phyloP scores from a whole-genome alignment of 208 protist species.

The Porcisia deanei region DNA sequence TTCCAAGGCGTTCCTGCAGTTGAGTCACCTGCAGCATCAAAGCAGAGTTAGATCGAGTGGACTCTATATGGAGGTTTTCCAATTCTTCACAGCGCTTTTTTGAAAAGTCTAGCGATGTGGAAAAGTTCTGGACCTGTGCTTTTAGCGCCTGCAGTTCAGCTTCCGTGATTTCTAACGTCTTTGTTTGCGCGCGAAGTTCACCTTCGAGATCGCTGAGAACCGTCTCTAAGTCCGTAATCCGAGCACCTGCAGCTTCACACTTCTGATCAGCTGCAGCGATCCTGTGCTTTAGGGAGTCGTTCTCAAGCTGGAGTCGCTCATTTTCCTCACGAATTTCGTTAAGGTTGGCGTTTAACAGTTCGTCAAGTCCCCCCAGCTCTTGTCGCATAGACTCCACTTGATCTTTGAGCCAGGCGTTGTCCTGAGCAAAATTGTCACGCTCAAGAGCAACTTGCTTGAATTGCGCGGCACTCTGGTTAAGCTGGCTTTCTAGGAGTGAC shows the following conservation, averaged over 20 bases:
- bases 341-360: slow-evolving; percentile 67
- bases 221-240: not conserved
- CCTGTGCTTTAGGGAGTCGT: slow-evolving; percentile 35
- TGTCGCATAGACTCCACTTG: slow-evolving; percentile 71
- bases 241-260: not conserved
- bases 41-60: slow-evolving; percentile 8
- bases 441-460: slow-evolving; percentile 13
- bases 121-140: slow-evolving; percentile 27
- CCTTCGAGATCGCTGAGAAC: slow-evolving; percentile 6
- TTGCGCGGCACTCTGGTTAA: slow-evolving; percentile 6
- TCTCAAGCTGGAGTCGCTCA: slow-evolving; percentile 49
- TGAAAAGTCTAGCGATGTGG: slow-evolving; percentile 10
- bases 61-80: slow-evolving; percentile 13
- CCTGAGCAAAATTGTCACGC: slow-evolving; percentile 27
- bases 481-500: slow-evolving; percentile 23
- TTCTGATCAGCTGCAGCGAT: slow-evolving; percentile 25
- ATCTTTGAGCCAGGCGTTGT: slow-evolving; percentile 66
- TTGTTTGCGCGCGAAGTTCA: slow-evolving; percentile 41
- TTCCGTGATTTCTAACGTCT: slow-evolving; percentile 60
- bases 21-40: slow-evolving; percentile 13
- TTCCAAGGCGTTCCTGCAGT: slow-evolving; percentile 32
- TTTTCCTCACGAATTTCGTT: slow-evolving; percentile 80
- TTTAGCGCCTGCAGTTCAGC: slow-evolving; percentile 42
- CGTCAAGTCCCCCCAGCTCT: slow-evolving; percentile 76
- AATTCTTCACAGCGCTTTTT: slow-evolving; percentile 24